Evolutionary conservation across 129 eudicot genomes (phyloP).

Genomic region (Oenanthe sinensis): DNA sequence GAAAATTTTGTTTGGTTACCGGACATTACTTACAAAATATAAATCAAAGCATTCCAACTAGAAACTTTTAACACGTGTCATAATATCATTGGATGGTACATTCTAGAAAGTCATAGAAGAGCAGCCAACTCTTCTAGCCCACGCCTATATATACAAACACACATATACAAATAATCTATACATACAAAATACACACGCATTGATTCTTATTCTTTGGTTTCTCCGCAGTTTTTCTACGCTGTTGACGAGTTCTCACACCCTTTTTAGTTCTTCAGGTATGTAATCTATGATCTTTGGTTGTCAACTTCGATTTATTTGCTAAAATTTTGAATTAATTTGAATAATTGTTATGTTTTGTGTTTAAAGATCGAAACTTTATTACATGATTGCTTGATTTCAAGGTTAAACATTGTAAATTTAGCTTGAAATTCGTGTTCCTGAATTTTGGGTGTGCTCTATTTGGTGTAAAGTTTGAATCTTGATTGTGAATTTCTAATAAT

Average conservation of each 20-base stretch:
- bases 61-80: slow-evolving; percentile 11
- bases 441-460: not conserved
- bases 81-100: slow-evolving; percentile 8
- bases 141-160: not conserved
- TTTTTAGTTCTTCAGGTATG: not conserved
- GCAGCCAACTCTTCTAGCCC: not conserved
- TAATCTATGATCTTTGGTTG: not conserved
- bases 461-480: not conserved
- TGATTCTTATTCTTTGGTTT: not conserved
- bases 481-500: not conserved
- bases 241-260: not conserved
- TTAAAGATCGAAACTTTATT: not conserved
- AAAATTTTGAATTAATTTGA: not conserved
- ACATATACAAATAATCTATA: not conserved
- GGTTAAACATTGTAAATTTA: not conserved
- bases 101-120: slow-evolving; percentile 18
- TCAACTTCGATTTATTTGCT: not conserved
- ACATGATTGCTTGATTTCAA: not conserved
- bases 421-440: not conserved
- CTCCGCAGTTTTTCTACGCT: not conserved
- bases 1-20: no score
- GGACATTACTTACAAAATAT: no score
- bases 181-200: not conserved
- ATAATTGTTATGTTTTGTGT: not conserved
- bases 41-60: not conserved